A percentile compares a stretch with the other conserved stretches of the same genome.
Evolutionary conservation across 176 grass and related monocot species (phyloP).

Genomic region (Triticum timopheevii): DNA sequence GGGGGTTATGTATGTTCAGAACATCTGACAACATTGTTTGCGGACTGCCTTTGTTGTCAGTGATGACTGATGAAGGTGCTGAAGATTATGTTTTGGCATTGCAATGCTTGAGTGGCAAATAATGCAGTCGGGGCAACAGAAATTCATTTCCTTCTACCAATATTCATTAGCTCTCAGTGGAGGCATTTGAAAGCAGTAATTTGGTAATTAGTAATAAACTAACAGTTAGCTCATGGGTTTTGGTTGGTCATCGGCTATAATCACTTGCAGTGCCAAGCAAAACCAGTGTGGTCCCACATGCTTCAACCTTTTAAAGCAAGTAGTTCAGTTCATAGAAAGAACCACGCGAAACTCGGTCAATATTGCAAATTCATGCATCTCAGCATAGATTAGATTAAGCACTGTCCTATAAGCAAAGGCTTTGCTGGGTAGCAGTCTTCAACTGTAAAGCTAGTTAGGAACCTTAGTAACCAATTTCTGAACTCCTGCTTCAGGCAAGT

Average conservation of each 20-base stretch:
- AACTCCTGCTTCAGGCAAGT: not conserved
- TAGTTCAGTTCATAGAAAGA: not conserved
- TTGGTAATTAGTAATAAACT: slow-evolving; percentile 3
- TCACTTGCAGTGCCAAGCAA: not conserved
- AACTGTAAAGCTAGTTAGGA: not conserved
- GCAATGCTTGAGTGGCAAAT: slow-evolving; percentile 1
- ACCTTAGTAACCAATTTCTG: not conserved
- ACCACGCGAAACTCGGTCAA: not conserved
- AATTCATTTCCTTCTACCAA: not conserved
- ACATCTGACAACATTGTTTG: not conserved
- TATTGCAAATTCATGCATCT: not conserved
- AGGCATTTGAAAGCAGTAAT: not conserved
- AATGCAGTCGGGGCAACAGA: not conserved
- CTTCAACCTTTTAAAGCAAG: slow-evolving; percentile 6
- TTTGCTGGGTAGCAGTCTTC: slow-evolving; percentile 23
- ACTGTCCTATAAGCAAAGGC: not conserved
- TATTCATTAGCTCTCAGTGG: not conserved
- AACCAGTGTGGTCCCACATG: not conserved
- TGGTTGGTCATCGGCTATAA: not conserved
- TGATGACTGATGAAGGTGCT: not conserved
- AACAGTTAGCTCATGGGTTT: not conserved
- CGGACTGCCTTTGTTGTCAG: not conserved
- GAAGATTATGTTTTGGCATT: slow-evolving; percentile 5
- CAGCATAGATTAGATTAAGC: not conserved
- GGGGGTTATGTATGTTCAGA: slow-evolving; percentile 2